Evolutionary conservation across 2,329 filamentous ascomycete species (phyloP), one percentile per base, ranked within the genome.

Genomic region (Trichoderma sp.): DNA sequence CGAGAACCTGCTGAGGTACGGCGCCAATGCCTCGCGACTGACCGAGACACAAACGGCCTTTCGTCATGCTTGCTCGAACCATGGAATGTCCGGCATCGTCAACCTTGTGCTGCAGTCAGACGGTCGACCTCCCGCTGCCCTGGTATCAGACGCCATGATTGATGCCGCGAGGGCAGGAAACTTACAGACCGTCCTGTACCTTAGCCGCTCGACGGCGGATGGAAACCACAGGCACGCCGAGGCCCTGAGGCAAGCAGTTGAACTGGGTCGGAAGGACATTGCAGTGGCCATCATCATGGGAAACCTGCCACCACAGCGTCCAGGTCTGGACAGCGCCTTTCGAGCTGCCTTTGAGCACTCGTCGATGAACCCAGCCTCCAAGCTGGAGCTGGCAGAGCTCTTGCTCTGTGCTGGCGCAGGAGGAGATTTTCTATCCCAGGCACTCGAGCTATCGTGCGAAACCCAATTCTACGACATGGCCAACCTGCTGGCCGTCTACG

Each of bases 391-490:
- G 67, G 78, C 82, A 0, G 85, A 88, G 70, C 74, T 86, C 3
- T 71, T 89, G 1, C 77, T 89, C 1, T 87, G 85, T 61, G 85
- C 83, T 1, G 85, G 86, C 0, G 85, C 85, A 1, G 76, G 78
- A 14, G 86, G 86, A 1, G 80, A 84, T 15, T 74, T 78, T 1
- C 74, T 85, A 0, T 79, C 83, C 0, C 74, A 76, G 34, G 83
- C 81, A 0, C 75, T 88, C 0, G 74, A 82, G 7, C 76, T 81
- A 39, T 82, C 84, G 0, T 82, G 80, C 59, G 75, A 79, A 7
- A 78, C 77, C 2, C 80, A 82, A 50, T 85, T 83, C 66, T 78
- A 82, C 64, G 82, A 85, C 47, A 83, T 87, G 80, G 80, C 84
- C 2, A 76, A 75, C 44, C 74, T 87, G n/a, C 74, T 88, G 7